Base-by-base conservation (phyloP, 805 yeast species). In the Ogataea saltuana region DNA sequence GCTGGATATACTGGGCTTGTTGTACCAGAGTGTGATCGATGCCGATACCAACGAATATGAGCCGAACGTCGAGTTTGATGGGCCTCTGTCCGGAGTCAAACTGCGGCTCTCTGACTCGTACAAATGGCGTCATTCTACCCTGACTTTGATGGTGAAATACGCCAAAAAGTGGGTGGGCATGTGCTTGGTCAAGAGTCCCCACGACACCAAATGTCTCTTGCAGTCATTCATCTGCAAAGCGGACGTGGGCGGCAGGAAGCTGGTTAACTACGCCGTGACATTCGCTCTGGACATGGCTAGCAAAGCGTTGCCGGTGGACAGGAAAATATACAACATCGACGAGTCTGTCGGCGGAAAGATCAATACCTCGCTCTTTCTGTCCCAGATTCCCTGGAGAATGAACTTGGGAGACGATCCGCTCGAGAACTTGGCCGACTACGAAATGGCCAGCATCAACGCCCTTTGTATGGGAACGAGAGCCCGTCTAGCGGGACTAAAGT, bases 241-340 rank as follows among this genome's bases (percentile, higher is more conserved):
- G 6, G 61, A 62, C 18, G 42, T 39, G 35, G 44, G 48, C 5
- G 41, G 52, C 22, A 50, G 44, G 16, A 54, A 56, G 45, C 44
- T 50, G 2, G 75, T 86, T 31, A 83, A 85, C 44, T 81, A 76
- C 56, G 98, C 98, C 42, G 83, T 89, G 37, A 83, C 95, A 0
- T 87, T 91, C 71, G 98, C 99, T 0, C 68, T 90, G 45, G 93
- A 87, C 51, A 76, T 88, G 82, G 95, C 96, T 1, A 88, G 93
- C 4, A 62, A 76, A 4, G 75, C 88, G 10, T 66, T 81, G n/a
- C 72, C 82, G 15, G 72, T 72, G 21, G 95, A 88, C 54, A 68
- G 82, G 33, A 93, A 85, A 54, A 62, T 83, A 21, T 73, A 78
- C 2, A 74, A 75, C 59, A 74, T 39, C 46, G 66, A 45, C 52